Base-by-base conservation (phyloP, 805 yeast species). In the Suhomyces sp. region DNA sequence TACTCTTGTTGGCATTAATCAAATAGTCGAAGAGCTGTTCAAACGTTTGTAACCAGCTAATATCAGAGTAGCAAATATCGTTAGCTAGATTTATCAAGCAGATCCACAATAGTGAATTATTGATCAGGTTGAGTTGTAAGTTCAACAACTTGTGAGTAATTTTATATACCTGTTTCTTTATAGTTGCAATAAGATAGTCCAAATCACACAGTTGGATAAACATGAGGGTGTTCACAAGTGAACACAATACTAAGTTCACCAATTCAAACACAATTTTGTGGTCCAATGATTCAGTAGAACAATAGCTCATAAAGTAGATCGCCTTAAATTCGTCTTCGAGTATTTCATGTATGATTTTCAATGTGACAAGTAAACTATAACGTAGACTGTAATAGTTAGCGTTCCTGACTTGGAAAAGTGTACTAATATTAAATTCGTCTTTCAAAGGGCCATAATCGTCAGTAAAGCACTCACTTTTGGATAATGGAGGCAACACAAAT, bases 41-140 rank as follows among this genome's bases (percentile, higher is more conserved):
- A 45, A 69, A 64, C 0, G 55, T 43, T 1, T 57, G 50, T 20
- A 62, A 60, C 21, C 52, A 55, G 21, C 60, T 44, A 15, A 69
- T 47, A 47, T 69, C 69, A 10, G 64, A 53, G 48, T 64, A 66
- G 50, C 74, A 69, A 1, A 62, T 50, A 46, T 69, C 73, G 39
- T 67, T 67, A 4, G 68, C 64, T 29, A 61, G 58, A 46, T 68
- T 65, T 50, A 70, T 55, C 46, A 71, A 54, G 17, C 60, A 48
- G 6, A 68, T 58, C 73, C 74, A 70, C 1, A 63, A 51, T 41
- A 61, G 47, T 1, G 66, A 52, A 12, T 55, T 51, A 4, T 53
- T 54, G 7, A 50, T 43, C 2, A 35, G 17, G 8, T 46, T 47
- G 21, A 56, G 39, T 5, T 57, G 50, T 7, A 54, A 19, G 21